phyloP scores from a whole-genome alignment of 2,329 filamentous ascomycete species.

The Ophiostoma australiae region DNA sequence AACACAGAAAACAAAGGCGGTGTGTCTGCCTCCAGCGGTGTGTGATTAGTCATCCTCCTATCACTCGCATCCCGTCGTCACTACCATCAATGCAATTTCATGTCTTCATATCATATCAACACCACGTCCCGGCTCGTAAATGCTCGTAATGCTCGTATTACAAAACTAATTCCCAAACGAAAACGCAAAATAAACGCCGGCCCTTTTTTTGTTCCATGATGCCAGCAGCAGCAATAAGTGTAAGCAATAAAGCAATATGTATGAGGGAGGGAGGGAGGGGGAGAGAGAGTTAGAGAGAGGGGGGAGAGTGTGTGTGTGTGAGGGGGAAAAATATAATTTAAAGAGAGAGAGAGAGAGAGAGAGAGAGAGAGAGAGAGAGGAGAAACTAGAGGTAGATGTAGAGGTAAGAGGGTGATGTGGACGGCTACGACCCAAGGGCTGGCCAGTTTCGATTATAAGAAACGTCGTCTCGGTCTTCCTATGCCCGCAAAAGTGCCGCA shows the following conservation, averaged over 20 bases:
- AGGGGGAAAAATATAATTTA: too few species aligned
- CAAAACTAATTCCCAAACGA: not conserved
- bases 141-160: too few species aligned
- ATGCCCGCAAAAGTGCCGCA: slow-evolving; percentile 27
- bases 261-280: too few species aligned
- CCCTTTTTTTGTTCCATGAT: slow-evolving; percentile 11
- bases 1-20: not conserved
- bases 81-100: not conserved
- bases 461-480: not conserved
- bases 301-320: too few species aligned
- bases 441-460: not conserved
- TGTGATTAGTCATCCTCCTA: not conserved
- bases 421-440: not conserved
- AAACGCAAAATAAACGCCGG: not conserved
- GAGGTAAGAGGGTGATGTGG: too few species aligned
- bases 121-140: too few species aligned
- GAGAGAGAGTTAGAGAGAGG: too few species aligned
- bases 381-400: not conserved
- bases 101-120: too few species aligned
- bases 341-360: too few species aligned
- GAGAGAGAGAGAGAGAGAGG: not conserved
- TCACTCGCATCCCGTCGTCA: not conserved
- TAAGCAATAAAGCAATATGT: too few species aligned
- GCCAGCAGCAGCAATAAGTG: not conserved
- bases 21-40: not conserved